Base-by-base conservation (phyloP, 495 filamentous ascomycete species). In the Xylaria longipes region DNA sequence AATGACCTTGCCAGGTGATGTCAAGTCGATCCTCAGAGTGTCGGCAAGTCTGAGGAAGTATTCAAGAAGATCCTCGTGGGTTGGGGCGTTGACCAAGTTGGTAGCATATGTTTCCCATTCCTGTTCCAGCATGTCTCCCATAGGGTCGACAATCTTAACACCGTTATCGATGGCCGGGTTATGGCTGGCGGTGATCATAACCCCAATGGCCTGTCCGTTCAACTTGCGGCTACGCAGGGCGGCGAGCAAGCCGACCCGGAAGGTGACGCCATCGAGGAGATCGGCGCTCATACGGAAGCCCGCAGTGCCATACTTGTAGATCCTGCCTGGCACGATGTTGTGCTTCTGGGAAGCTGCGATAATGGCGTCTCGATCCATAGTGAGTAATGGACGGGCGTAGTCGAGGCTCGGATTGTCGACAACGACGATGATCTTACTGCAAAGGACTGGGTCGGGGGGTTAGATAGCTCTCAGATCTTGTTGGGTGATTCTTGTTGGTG, bases 111-210 rank as follows among this genome's bases (percentile, higher is more conserved):
- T 84, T 84, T 99, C 96, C 97, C 97, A 99, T 71, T 93, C 91
- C 72, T 87, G 93, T 86, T 97, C 93, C 29, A 98, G 87, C 95
- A 98, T 98, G 79, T 97, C 95, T 72, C 95, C 95, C 91, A 97
- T 92, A 15, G 96, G 96, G 82, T 99, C 96, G 73, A 99, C 93
- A 73, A 99, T 87, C 88, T 99, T 99, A 74, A 99, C 93, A 65
- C 96, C 96, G 84, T 99, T 99, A 82, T 99, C 96, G 76, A 91
- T 91, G 4, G 97, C 93, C 46, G 94, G 94, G 83, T 99, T 99
- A 88, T 99, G 96, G 75, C 94, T 97, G 43, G 96, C 96, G 73
- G 96, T 99, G 80, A 99, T 94, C 96, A 99, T 98, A 64, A 99
- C 89, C 79, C 96, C 96, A 79, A 99, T 97, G 75, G 92, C 92